Evolutionary conservation across 2,329 filamentous ascomycete genomes (phyloP).

Genomic region (Peltaster fructicola): DNA sequence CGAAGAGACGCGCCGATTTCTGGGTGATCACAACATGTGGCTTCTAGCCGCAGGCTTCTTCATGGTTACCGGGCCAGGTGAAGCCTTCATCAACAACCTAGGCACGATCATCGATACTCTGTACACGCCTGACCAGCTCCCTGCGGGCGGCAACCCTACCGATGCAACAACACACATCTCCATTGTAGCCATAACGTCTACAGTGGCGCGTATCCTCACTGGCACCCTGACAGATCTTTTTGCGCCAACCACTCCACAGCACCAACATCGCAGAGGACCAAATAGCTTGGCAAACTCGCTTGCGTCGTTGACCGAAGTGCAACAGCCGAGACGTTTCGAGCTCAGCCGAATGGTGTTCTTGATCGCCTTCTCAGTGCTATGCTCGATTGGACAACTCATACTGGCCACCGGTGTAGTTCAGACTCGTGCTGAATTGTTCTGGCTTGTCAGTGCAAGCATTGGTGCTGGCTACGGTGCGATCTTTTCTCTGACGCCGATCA

Average conservation of each 20-base stretch:
- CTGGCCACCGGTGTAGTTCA: constrained; percentile 63
- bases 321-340: constrained; percentile 27
- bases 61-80: constrained; percentile 83
- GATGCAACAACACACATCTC: constrained; percentile 78
- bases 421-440: constrained; percentile 61
- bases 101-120: constrained; percentile 85
- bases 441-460: constrained; percentile 66
- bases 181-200: constrained; percentile 79
- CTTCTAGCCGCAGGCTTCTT: constrained; percentile 80
- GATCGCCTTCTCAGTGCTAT: constrained; percentile 52
- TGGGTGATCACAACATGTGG: constrained; percentile 90
- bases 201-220: constrained; percentile 73
- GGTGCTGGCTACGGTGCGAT: constrained; percentile 86
- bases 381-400: constrained; percentile 56
- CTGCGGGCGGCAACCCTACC: constrained; percentile 32
- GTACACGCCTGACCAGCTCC: constrained; percentile 39
- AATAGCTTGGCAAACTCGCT: constrained; percentile 25
- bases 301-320: constrained; percentile 17
- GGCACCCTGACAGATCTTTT: constrained; percentile 79
- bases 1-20: constrained; percentile 69
- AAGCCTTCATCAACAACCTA: constrained; percentile 94
- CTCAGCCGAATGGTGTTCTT: constrained; percentile 70
- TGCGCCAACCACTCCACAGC: constrained; percentile 37
- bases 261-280: constrained; percentile 36
- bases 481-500: constrained; percentile 77